Evolutionary conservation across 75 land plant genomes (phyloP).

Genomic region (Larix kaempferi): DNA sequence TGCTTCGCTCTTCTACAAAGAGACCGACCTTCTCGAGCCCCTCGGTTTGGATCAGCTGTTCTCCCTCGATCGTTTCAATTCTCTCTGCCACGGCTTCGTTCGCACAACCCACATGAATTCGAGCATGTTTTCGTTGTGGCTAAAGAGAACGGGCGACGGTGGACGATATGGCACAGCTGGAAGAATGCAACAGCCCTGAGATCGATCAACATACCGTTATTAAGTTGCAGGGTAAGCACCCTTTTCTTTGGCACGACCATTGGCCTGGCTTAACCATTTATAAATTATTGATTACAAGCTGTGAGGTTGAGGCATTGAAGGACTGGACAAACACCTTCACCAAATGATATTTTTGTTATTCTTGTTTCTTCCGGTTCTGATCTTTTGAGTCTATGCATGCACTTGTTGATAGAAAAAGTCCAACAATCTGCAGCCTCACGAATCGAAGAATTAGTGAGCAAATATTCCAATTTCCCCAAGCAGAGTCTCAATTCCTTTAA

Average conservation of each 20-base stretch:
- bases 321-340: too few species aligned
- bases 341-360: too few species aligned
- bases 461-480: too few species aligned
- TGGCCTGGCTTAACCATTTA: too few species aligned
- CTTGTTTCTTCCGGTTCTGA: too few species aligned
- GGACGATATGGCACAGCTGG: conserved; percentile 81
- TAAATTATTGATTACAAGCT: too few species aligned
- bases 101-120: conserved; percentile 29
- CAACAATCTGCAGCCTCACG: too few species aligned
- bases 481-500: too few species aligned
- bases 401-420: too few species aligned
- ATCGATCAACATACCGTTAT: conserved; percentile 23
- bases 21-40: conserved; percentile 52
- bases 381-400: too few species aligned
- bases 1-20: conserved; percentile 75
- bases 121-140: conserved; percentile 32
- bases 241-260: conserved; percentile 94
- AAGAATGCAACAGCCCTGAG: conserved; percentile 15
- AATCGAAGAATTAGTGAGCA: too few species aligned
- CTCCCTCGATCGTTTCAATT: conserved; percentile 62
- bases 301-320: too few species aligned
- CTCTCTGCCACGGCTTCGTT: conserved; percentile 66
- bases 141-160: conserved; percentile 84
- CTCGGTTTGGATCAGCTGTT: conserved; percentile 72
- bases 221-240: conserved; percentile 69